A percentile compares a stretch with the other conserved stretches of the same genome.
These are phyloP conservation scores for Arthroderma uncinatum DNA, from an alignment of 2,329 filamentous ascomycete genomes.

Conservation along the genomic window DNA sequence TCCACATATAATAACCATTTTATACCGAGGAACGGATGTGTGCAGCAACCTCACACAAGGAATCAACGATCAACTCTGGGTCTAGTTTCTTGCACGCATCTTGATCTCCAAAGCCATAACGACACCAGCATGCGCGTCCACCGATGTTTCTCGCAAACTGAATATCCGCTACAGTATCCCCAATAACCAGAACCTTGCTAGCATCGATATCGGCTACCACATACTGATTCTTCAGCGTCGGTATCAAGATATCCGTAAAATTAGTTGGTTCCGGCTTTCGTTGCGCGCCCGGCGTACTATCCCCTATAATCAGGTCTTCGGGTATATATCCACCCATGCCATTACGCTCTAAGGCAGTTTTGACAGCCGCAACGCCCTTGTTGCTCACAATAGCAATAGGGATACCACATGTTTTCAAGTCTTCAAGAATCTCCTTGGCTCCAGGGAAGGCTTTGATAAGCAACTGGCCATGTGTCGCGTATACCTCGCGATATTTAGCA, in stretches of 20 bases:
- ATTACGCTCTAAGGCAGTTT: slow-evolving; percentile 7
- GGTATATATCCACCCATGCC: slow-evolving; percentile 6
- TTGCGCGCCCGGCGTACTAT: slow-evolving; percentile 9
- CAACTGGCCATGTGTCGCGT: slow-evolving; percentile 8
- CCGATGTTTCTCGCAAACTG: slow-evolving; percentile 11
- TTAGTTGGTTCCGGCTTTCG: slow-evolving; percentile 10
- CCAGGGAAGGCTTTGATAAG: slow-evolving; percentile 11
- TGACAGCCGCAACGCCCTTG: slow-evolving; percentile 11
- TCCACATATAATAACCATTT: not conserved
- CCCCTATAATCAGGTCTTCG: slow-evolving; percentile 9
- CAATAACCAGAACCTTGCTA: slow-evolving; percentile 8
- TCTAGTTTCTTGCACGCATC: slow-evolving; percentile 6
- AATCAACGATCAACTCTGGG: slow-evolving; percentile 9
- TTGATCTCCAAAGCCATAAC: slow-evolving; percentile 11
- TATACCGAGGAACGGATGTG: not conserved
- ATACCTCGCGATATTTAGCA: slow-evolving; percentile 10
- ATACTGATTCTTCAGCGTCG: slow-evolving; percentile 5
- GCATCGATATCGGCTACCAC: not conserved
- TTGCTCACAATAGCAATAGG: slow-evolving; percentile 11
- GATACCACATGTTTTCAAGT: slow-evolving; percentile 1
- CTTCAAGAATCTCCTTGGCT: slow-evolving; percentile 2
- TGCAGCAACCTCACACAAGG: slow-evolving; percentile 6
- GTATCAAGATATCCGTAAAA: slow-evolving; percentile 9
- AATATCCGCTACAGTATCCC: slow-evolving; percentile 11
- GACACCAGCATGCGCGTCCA: slow-evolving; percentile 9